These are phyloP conservation scores for Aspergillus bridgeri DNA, from an alignment of 495 filamentous ascomycete genomes.

Conservation along the genomic window DNA sequence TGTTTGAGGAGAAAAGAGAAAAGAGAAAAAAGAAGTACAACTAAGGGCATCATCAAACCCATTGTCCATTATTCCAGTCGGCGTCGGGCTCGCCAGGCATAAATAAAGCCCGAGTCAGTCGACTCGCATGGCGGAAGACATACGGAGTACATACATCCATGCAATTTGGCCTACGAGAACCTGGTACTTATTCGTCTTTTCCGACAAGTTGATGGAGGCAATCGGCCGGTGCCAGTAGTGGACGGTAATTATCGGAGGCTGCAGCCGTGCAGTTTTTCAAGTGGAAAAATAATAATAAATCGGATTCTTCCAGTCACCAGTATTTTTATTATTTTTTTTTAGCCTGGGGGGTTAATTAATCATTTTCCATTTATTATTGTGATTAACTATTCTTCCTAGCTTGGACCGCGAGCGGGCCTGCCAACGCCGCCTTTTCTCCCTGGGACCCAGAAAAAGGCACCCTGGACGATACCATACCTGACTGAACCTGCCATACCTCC, in stretches of 20 bases:
- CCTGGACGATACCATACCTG: constrained; percentile 19
- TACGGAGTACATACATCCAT: no score
- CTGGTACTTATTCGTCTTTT: no score
- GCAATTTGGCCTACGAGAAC: no score
- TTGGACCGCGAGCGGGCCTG: constrained; percentile 13
- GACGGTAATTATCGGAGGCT: constrained; percentile 8
- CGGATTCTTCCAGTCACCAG: not conserved
- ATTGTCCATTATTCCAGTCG: not conserved
- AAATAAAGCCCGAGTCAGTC: not conserved
- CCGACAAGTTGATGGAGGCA: no score
- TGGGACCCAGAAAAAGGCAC: constrained; percentile 14
- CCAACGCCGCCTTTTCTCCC: constrained; percentile 2
- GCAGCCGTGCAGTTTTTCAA: no score
- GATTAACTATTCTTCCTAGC: not conserved
- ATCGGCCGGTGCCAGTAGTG: not conserved
- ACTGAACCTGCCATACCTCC: no score
- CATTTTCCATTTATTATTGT: not conserved
- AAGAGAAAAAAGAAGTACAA: not conserved
- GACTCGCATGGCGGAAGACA: not conserved
- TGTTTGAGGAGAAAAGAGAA: not conserved
- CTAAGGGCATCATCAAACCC: not conserved
- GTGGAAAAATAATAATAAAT: constrained; percentile 21
- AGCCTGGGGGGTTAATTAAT: not conserved
- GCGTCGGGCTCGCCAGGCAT: not conserved
- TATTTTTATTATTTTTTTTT: not conserved